Conservation (phyloP, 2,329 filamentous ascomycete species). For the Diaporthe vexans region DNA sequence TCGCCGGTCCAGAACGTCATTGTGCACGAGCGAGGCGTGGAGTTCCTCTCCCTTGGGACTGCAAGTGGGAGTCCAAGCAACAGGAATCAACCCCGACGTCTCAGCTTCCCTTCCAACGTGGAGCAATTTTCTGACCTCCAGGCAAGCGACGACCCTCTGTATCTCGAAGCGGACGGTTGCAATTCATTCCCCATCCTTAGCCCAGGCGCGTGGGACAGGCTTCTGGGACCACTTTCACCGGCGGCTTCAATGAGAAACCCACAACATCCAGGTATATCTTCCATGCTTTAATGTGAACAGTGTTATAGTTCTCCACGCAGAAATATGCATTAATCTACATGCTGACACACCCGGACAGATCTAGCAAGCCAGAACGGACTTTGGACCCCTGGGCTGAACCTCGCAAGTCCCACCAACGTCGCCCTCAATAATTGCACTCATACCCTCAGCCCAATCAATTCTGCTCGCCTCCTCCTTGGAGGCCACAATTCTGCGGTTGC, state of each 20-base stretch:
- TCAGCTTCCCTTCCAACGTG: accelerated
- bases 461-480: not conserved
- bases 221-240: not conserved
- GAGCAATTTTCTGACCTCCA: not conserved
- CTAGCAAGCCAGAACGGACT: not conserved
- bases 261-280: not conserved
- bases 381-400: not conserved
- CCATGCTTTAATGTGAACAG: not conserved
- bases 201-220: not conserved
- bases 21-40: not conserved
- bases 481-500: accelerated
- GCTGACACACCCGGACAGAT: not conserved
- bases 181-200: too few species aligned
- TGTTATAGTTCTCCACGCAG: accelerated
- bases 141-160: too few species aligned
- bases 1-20: too few species aligned
- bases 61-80: not conserved
- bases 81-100: too few species aligned
- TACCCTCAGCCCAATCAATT: not conserved
- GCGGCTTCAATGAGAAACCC: too few species aligned
- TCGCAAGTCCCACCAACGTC: not conserved
- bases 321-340: not conserved
- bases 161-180: accelerated
- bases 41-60: not conserved
- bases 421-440: accelerated